A percentile compares a stretch with the other conserved stretches of the same genome.
Conservation (phyloP, 495 filamentous ascomycete species). For the Hypoxylon lienhwacheense region DNA sequence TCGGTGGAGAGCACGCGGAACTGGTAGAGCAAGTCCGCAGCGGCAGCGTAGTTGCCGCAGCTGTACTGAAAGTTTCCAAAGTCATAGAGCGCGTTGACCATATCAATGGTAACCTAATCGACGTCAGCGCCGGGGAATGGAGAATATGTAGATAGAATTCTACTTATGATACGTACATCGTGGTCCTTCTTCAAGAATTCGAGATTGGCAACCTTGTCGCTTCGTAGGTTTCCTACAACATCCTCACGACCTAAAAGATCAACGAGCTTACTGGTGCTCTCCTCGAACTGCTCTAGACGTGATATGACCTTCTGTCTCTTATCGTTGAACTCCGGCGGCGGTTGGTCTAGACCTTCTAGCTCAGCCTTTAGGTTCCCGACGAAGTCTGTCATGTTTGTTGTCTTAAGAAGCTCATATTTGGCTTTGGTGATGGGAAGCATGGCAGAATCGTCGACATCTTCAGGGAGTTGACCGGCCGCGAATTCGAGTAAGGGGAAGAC, state of each 20-base stretch:
- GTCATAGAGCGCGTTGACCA: slow-evolving; percentile 92
- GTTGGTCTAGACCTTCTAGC: slow-evolving; percentile 74
- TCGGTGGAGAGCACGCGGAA: slow-evolving; percentile 97
- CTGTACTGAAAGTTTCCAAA: slow-evolving; percentile 95
- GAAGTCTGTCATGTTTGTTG: slow-evolving; percentile 98
- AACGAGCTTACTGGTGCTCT: slow-evolving; percentile 82
- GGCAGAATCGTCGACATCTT: slow-evolving; percentile 60
- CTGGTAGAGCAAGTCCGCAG: slow-evolving; percentile 87
- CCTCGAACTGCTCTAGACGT: slow-evolving; percentile 74
- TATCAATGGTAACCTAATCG: slow-evolving; percentile 76
- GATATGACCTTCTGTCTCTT: slow-evolving; percentile 87
- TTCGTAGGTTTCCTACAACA: slow-evolving; percentile 82
- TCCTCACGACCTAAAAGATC: slow-evolving; percentile 82
- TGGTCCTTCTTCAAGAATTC: slow-evolving; percentile 93
- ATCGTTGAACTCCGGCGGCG: slow-evolving; percentile 81
- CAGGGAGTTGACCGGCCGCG: slow-evolving; percentile 57
- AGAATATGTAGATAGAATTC: neutral
- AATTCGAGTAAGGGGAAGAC: slow-evolving; percentile 94
- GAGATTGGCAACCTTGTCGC: slow-evolving; percentile 97
- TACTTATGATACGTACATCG: slow-evolving; percentile 54
- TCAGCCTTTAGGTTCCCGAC: slow-evolving; percentile 85
- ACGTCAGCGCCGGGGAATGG: slow-evolving; percentile 14
- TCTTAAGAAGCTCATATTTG: slow-evolving; percentile 89
- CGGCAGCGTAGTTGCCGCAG: slow-evolving; percentile 87
- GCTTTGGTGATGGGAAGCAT: slow-evolving; percentile 72